Percentiles rank a stretch among this genome's conserved stretches.
Conservation (phyloP, 805 yeast genomes). For the Sugiyamaella boreocaroliniensis region DNA sequence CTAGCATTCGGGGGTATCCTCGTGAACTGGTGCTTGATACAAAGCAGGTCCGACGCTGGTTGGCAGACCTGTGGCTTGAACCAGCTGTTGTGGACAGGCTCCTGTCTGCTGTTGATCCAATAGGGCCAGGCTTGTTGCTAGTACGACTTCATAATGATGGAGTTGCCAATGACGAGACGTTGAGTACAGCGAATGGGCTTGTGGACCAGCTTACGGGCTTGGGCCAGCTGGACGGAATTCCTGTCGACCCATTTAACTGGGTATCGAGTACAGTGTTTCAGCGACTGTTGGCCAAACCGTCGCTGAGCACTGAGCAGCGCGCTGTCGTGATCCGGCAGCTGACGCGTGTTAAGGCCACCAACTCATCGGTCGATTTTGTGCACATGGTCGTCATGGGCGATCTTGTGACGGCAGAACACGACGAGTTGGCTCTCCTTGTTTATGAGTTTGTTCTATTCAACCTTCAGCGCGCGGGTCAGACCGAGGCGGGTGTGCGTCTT, state of each 20-base stretch:
- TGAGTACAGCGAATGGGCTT: background rate
- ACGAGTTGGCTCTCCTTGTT: constrained; percentile 14
- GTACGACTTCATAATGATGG: background rate
- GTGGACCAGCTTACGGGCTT: background rate
- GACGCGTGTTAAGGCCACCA: constrained; percentile 13
- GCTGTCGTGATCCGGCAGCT: constrained; percentile 6
- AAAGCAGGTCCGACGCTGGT: background rate
- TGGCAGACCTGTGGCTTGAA: background rate
- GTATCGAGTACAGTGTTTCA: constrained; percentile 4
- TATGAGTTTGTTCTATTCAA: constrained; percentile 19
- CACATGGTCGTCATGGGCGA: constrained; percentile 9
- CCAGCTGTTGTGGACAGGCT: constrained; percentile 3
- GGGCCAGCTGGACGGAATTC: background rate
- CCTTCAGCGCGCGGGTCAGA: constrained; percentile 1
- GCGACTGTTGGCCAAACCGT: constrained; percentile 3
- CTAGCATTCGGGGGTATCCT: background rate
- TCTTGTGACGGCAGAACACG: background rate
- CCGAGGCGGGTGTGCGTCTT: constrained; percentile 8
- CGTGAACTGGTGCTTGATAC: constrained; percentile 1
- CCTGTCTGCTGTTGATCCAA: background rate
- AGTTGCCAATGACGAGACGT: background rate
- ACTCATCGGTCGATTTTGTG: constrained; percentile 13
- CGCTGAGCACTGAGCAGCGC: background rate
- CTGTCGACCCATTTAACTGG: constrained; percentile 3
- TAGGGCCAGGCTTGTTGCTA: background rate